phyloP scores from a whole-genome alignment of 2,329 filamentous ascomycete genomes.

The Diaporthe sp. region DNA sequence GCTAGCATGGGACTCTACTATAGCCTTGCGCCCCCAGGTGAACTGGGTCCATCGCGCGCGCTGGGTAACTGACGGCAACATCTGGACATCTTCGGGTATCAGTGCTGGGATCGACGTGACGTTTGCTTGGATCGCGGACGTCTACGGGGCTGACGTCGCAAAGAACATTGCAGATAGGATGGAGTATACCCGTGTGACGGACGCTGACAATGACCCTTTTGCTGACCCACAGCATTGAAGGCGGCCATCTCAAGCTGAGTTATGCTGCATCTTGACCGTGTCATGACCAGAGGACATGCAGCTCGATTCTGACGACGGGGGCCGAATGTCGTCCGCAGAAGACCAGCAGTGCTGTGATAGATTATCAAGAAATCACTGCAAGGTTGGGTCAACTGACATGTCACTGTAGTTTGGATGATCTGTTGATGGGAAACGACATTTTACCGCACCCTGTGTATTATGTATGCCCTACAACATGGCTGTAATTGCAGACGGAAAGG shows the following conservation, averaged over 20 bases:
- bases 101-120: slow-evolving; percentile 74
- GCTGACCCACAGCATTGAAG: slow-evolving; percentile 47
- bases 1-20: slow-evolving; percentile 58
- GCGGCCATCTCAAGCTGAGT: too few species aligned
- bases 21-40: slow-evolving; percentile 56
- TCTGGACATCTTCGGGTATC: slow-evolving; percentile 72
- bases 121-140: slow-evolving; percentile 67
- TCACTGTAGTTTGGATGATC: too few species aligned
- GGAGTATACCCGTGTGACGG: slow-evolving; percentile 70
- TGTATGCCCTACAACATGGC: too few species aligned
- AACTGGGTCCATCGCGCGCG: slow-evolving; percentile 67
- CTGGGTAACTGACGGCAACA: slow-evolving; percentile 71
- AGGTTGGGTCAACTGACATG: too few species aligned
- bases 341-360: background rate
- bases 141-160: slow-evolving; percentile 68
- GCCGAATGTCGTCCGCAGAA: background rate
- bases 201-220: slow-evolving; percentile 69
- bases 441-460: too few species aligned
- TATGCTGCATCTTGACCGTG: background rate
- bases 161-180: slow-evolving; percentile 61
- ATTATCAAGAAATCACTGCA: too few species aligned
- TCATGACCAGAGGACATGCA: background rate
- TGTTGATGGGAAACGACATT: too few species aligned
- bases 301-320: fast-evolving
- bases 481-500: too few species aligned